phyloP scores from a whole-genome alignment of 352 stramenopile species.

The Pythium sp. region DNA sequence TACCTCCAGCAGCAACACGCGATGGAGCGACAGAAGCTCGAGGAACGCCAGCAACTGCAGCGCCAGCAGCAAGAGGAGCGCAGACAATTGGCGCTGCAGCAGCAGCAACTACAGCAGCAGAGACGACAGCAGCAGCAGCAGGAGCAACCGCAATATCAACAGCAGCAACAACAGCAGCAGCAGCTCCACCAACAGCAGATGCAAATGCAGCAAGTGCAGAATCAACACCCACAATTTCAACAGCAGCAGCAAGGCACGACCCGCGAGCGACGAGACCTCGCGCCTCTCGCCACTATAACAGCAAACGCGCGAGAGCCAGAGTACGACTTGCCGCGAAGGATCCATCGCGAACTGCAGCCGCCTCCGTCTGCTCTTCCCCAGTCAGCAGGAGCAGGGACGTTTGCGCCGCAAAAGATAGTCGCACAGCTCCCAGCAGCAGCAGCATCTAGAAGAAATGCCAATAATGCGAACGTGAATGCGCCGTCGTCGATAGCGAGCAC shows the following conservation, averaged over 20 bases:
- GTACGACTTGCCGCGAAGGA: slow-evolving; percentile 25
- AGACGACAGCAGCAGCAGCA: neutral
- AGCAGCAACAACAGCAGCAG: neutral
- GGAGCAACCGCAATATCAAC: neutral
- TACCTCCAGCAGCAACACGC: slow-evolving; percentile 20
- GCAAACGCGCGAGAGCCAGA: slow-evolving; percentile 17
- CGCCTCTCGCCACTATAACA: slow-evolving; percentile 12
- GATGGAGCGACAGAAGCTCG: slow-evolving; percentile 13
- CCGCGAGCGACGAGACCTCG: neutral
- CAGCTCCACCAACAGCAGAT: slow-evolving; percentile 8
- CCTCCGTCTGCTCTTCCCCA: neutral
- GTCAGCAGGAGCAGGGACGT: neutral
- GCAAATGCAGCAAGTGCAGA: neutral
- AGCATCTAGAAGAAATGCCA: neutral
- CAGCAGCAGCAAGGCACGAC: neutral
- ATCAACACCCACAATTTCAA: neutral
- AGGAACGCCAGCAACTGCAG: slow-evolving; percentile 18
- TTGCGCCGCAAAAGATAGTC: neutral
- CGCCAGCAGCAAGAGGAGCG: slow-evolving; percentile 11
- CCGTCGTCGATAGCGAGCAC: neutral
- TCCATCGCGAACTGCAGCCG: slow-evolving; percentile 37
- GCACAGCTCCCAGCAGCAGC: neutral
- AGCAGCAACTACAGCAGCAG: slow-evolving; percentile 28
- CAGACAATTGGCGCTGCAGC: slow-evolving; percentile 2
- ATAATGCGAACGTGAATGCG: neutral